Evolutionary conservation across 768 basidiomycete genomes (phyloP).

Genomic region (Cyathus striatus): DNA sequence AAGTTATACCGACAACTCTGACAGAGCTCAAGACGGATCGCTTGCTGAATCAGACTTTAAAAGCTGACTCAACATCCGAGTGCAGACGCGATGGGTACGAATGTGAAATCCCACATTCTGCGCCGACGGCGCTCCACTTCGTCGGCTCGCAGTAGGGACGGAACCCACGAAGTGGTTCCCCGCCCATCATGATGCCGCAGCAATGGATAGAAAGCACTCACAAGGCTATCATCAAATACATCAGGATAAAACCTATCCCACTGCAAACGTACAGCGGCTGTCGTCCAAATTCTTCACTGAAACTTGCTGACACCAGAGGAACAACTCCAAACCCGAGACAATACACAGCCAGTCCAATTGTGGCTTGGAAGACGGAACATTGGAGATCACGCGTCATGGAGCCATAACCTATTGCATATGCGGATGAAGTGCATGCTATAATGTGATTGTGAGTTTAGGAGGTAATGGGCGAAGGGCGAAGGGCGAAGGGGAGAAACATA

Average conservation of each 20-base stretch:
- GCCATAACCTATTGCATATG: conserved; percentile 49
- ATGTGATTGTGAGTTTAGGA: too few species aligned
- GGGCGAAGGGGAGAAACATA: conserved; percentile 8
- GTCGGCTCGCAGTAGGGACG: too few species aligned
- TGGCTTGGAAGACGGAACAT: conserved; percentile 37
- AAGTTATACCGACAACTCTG: too few species aligned
- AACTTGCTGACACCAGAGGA: conserved; percentile 59
- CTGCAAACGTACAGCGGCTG: conserved; percentile 52
- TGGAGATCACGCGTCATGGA: conserved; percentile 49
- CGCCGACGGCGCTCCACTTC: too few species aligned
- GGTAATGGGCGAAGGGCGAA: background rate
- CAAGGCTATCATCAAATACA: conserved; percentile 45
- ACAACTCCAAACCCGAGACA: conserved; percentile 55
- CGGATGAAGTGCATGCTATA: conserved; percentile 45
- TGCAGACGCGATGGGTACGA: too few species aligned
- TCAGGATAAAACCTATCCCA: conserved; percentile 37
- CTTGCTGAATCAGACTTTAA: too few species aligned
- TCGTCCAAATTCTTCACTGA: conserved; percentile 68
- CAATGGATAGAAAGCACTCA: conserved; percentile 17
- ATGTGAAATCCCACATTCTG: too few species aligned
- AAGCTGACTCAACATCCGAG: too few species aligned
- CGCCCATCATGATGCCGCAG: too few species aligned
- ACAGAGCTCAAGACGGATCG: too few species aligned
- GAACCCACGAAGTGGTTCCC: too few species aligned
- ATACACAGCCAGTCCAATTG: conserved; percentile 46